Evolutionary conservation across 2,329 filamentous ascomycete species (phyloP), one percentile per base, ranked within the genome.

Genomic region (Rhynchosporium agropyri): DNA sequence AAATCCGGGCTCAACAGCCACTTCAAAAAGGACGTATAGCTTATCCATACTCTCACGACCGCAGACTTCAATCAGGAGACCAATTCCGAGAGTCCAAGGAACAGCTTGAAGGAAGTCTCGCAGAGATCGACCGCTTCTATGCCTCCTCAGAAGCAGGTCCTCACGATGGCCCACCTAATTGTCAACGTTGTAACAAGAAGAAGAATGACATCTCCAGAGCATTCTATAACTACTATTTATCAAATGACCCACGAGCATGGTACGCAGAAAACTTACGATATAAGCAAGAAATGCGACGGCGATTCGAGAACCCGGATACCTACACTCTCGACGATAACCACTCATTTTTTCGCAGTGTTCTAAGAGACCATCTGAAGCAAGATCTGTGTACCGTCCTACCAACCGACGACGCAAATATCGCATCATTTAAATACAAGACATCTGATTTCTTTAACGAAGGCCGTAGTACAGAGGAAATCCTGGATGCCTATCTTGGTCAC

Each of bases 171-270:
- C 60, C 60, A n/a, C 63, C 65, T 36, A 55, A 66, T n/a, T 74
- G 72, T 50, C 58, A 66, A 46, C 58, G 65, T 26, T 74, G 70
- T 59, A 53, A 58, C 29, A 56, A 61, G 10, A 68, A 68, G 38
- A 70, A 70, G 42, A 46, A 62, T n/a, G 63, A 68, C 36, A 67
- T 71, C 8, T 59, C 51, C 12, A 55, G 70, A 63, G 70, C 71
- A n/a, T 73, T 68, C 59, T 61, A 67, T 46, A 63, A 69, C 29
- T 73, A 69, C 65, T 74, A 73, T 61, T 62, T 71, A 1, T 65
- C 66, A 1, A 33, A 66, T 13, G 66, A 69, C 7, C 66, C 68
- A 10, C 63, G 65, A 38, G 56, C 65, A 13, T 74, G 71, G 71
- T 65, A 68, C 26, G 58, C 58, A 2, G 60, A 66, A 8, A 28